Conservation (phyloP, 2,329 filamentous ascomycete species). For the Chaetomium sp. region DNA sequence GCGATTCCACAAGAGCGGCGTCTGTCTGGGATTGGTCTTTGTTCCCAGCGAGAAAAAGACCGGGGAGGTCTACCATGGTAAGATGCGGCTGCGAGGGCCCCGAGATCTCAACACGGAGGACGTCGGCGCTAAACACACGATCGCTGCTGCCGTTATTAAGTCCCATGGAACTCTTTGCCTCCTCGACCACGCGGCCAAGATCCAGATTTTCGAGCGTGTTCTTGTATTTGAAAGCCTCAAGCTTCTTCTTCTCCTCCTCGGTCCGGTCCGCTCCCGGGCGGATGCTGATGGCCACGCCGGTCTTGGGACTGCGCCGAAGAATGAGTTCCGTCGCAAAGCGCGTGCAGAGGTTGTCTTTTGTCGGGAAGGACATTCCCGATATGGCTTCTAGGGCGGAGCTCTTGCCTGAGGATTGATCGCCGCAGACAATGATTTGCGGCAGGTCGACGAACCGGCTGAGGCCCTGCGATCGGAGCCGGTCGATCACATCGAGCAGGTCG, state of each 20-base stretch:
- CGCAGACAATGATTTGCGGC: slow-evolving; percentile 49
- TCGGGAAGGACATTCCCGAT: slow-evolving; percentile 49
- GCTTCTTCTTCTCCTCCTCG: slow-evolving; percentile 22
- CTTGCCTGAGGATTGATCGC: slow-evolving; percentile 57
- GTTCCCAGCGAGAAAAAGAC: slow-evolving; percentile 46
- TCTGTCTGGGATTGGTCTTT: slow-evolving; percentile 40
- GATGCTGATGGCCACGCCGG: slow-evolving; percentile 28
- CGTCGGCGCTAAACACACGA: slow-evolving; percentile 38
- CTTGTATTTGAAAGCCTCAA: slow-evolving; percentile 24
- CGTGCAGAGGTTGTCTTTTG: slow-evolving; percentile 47
- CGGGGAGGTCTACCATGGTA: slow-evolving; percentile 54
- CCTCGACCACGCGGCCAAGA: slow-evolving; percentile 32
- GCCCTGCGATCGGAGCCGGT: slow-evolving; percentile 31
- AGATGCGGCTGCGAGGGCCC: slow-evolving; percentile 44
- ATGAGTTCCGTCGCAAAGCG: slow-evolving; percentile 56
- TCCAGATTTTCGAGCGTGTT: slow-evolving; percentile 20
- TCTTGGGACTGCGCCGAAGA: slow-evolving; percentile 35
- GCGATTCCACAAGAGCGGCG: slow-evolving; percentile 37
- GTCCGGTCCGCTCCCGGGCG: slow-evolving; percentile 28
- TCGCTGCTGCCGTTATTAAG: slow-evolving; percentile 29
- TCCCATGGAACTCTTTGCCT: slow-evolving; percentile 44
- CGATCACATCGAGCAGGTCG: slow-evolving; percentile 32
- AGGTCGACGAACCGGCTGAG: slow-evolving; percentile 35
- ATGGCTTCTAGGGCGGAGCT: slow-evolving; percentile 60
- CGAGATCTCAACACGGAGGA: slow-evolving; percentile 42